These are phyloP conservation scores for Xerocomus amazonicus DNA, from an alignment of 1,284 basidiomycete genomes.

Conservation along the genomic window DNA sequence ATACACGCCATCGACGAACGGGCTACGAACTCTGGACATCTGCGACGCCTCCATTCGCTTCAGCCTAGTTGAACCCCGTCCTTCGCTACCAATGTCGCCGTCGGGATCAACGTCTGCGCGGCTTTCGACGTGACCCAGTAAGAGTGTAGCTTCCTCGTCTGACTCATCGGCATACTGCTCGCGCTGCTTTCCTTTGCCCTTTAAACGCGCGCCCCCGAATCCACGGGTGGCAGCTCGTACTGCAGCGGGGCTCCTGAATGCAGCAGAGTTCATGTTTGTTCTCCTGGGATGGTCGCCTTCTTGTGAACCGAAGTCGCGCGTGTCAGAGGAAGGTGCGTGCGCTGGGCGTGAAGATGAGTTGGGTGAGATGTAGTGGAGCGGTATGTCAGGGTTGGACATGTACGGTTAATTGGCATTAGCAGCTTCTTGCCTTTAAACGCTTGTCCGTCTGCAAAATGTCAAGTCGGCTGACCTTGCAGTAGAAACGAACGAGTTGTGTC, in stretches of 20 bases:
- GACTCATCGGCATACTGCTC: conserved; percentile 57
- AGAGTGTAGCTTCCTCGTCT: conserved; percentile 52
- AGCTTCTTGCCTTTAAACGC: conserved; percentile 5
- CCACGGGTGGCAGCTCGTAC: conserved; percentile 29
- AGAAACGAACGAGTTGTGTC: no score
- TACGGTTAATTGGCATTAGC: conserved; percentile 7
- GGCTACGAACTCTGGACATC: conserved; percentile 19
- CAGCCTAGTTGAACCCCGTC: conserved; percentile 26
- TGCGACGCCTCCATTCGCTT: conserved; percentile 26
- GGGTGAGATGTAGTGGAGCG: conserved; percentile 56
- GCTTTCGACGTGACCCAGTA: conserved; percentile 40
- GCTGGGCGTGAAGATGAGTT: conserved; percentile 41
- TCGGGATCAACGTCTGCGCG: conserved; percentile 22
- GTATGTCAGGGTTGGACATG: conserved; percentile 57
- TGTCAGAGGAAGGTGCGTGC: conserved; percentile 44
- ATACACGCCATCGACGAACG: background rate
- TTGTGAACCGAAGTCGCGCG: conserved; percentile 33
- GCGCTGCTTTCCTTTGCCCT: conserved; percentile 42
- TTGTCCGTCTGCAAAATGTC: background rate
- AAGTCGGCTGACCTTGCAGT: no score
- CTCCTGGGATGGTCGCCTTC: conserved; percentile 17
- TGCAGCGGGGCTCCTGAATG: conserved; percentile 36
- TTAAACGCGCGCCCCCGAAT: conserved; percentile 22
- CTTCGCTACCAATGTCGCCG: conserved; percentile 22
- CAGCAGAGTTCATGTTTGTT: conserved; percentile 33